Percentiles rank a stretch among this genome's conserved stretches.
Evolutionary conservation across 345 rosid genomes (phyloP).

Genomic region (Fremontodendron californicum): DNA sequence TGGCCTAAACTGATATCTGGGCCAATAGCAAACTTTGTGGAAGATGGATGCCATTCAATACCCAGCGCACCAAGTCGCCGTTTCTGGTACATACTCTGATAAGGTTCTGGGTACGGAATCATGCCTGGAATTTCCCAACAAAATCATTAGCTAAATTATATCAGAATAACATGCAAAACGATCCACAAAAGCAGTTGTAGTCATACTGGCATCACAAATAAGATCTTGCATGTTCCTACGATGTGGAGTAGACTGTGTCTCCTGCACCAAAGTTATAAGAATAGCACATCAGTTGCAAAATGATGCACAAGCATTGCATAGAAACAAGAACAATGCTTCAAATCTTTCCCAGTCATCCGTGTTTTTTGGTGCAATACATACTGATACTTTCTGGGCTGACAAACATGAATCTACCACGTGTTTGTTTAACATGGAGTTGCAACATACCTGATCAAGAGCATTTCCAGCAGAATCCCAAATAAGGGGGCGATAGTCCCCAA

Average conservation of each 20-base stretch:
- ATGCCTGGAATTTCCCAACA: conserved; percentile 53
- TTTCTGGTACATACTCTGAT: conserved; percentile 88
- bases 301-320: not conserved
- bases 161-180: conserved; percentile 17
- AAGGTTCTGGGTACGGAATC: conserved; percentile 95
- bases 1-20: conserved; percentile 84
- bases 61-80: conserved; percentile 92
- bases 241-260: conserved; percentile 82
- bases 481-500: conserved; percentile 98
- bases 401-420: conserved; percentile 8
- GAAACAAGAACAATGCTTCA: not conserved
- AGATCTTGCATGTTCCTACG: conserved; percentile 91
- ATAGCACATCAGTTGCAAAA: conserved; percentile 14
- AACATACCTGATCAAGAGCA: conserved; percentile 90
- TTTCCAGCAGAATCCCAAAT: conserved; percentile 77
- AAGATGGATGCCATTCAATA: conserved; percentile 78
- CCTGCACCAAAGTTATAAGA: conserved; percentile 48
- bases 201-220: conserved; percentile 89
- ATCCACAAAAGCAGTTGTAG: conserved; percentile 19
- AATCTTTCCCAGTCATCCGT: not conserved
- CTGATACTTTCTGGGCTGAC: not conserved
- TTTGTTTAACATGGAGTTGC: conserved; percentile 6
- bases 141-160: conserved; percentile 10
- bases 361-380: not conserved
- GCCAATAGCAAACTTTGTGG: conserved; percentile 67